phyloP scores from a whole-genome alignment of 2,329 filamentous ascomycete genomes.

The Fusarium nelsonii region DNA sequence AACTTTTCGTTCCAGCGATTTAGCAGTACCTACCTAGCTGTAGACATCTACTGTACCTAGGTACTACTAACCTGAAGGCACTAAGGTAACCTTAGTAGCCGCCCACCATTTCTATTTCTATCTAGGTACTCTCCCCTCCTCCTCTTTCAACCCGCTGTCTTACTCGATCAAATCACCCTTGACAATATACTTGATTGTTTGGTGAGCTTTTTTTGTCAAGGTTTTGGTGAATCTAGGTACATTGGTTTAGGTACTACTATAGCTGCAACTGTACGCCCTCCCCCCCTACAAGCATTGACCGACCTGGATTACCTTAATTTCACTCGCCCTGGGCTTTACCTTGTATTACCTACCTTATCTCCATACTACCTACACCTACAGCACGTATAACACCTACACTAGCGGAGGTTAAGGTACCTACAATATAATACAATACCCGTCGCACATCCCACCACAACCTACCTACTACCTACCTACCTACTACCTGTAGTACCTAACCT shows the following conservation, averaged over 20 bases:
- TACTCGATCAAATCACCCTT: neutral
- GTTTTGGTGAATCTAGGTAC: slow-evolving; percentile 2
- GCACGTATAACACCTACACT: too few relatives aligned
- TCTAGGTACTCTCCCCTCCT: neutral
- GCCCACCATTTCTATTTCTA: slow-evolving; percentile 4
- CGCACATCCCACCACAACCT: neutral
- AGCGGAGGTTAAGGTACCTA: neutral
- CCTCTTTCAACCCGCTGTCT: neutral
- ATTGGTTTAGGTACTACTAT: slow-evolving; percentile 5
- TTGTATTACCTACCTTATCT: slow-evolving; percentile 10
- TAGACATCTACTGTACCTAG: neutral
- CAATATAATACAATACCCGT: neutral
- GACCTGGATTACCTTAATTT: slow-evolving; percentile 29
- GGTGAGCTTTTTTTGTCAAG: neutral
- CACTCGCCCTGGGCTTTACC: slow-evolving; percentile 22
- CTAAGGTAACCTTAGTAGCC: neutral
- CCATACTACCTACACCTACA: neutral
- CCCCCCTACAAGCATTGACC: slow-evolving; percentile 8
- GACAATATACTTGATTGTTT: neutral
- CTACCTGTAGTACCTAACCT: too few relatives aligned
- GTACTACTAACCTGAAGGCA: too few relatives aligned
- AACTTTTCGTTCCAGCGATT: slow-evolving; percentile 5
- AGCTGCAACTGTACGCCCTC: slow-evolving; percentile 1
- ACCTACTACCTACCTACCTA: neutral
- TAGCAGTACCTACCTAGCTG: neutral